Evolutionary conservation across 441 rosid genomes (phyloP).

Genomic region (Daphne laureola): DNA sequence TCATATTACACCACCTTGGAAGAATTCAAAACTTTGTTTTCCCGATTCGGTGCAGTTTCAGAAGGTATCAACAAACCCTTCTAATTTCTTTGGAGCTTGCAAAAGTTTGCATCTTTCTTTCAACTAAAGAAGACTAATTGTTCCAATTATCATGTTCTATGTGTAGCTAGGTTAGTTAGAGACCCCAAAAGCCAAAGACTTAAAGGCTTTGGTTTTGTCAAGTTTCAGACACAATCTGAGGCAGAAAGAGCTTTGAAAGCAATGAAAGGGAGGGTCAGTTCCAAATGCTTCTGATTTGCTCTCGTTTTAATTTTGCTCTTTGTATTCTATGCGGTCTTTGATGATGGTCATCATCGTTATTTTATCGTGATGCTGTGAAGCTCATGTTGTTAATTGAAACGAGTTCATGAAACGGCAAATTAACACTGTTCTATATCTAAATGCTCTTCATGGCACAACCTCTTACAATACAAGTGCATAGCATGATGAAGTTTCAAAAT

Average conservation of each 20-base stretch:
- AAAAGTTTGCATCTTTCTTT: neutral
- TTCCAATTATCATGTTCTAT: neutral
- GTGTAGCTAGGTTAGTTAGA: constrained; percentile 38
- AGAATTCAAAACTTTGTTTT: constrained; percentile 35
- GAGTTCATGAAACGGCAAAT: no score
- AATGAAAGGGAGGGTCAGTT: constrained; percentile 54
- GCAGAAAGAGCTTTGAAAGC: constrained; percentile 59
- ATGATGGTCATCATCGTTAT: no score
- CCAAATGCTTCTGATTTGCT: neutral
- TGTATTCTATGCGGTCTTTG: no score
- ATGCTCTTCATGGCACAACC: no score
- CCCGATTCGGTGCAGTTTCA: constrained; percentile 48
- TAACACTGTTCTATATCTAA: no score
- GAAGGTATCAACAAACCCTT: constrained; percentile 29
- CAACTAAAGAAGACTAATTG: neutral
- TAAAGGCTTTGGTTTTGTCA: constrained; percentile 62
- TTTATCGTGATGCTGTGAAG: no score
- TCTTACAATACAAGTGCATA: no score
- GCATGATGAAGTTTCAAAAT: no score
- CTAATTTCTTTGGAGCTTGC: neutral
- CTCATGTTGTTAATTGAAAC: no score
- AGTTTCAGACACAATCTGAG: constrained; percentile 37
- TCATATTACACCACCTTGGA: constrained; percentile 44
- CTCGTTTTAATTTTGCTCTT: no score
- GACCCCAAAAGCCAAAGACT: constrained; percentile 47